phyloP scores from a whole-genome alignment of 2,329 filamentous ascomycete species.

The Malbranchea cinnamomea region DNA sequence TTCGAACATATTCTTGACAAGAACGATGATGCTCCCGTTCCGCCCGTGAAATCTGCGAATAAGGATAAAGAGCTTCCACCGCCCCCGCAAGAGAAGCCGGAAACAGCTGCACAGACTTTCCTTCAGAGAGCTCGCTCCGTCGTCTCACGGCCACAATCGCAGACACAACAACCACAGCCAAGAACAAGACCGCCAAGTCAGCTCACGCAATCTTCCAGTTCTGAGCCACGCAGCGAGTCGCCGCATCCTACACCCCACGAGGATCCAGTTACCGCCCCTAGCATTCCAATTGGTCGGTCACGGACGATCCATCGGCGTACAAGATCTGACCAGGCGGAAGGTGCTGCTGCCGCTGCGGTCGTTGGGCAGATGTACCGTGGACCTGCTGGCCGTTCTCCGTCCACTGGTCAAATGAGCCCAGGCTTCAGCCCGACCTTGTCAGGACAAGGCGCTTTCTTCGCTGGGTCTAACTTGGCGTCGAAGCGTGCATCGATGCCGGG shows the following conservation, averaged over 20 bases:
- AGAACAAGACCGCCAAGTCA: slow-evolving; percentile 29
- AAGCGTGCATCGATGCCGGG: slow-evolving; percentile 31
- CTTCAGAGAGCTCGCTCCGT: slow-evolving; percentile 47
- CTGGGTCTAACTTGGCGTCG: slow-evolving; percentile 31
- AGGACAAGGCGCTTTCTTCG: slow-evolving; percentile 24
- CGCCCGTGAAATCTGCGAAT: slow-evolving; percentile 20
- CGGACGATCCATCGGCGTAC: slow-evolving; percentile 32
- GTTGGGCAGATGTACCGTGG: slow-evolving; percentile 85
- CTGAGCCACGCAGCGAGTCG: slow-evolving; percentile 8
- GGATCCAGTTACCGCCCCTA: slow-evolving; percentile 33
- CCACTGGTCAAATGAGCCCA: slow-evolving; percentile 39
- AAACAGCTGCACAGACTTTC: slow-evolving; percentile 31
- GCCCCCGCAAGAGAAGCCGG: slow-evolving; percentile 45
- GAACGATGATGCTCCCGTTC: slow-evolving; percentile 37
- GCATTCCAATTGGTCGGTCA: slow-evolving; percentile 31
- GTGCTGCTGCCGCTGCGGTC: slow-evolving; percentile 46
- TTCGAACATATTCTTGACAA: slow-evolving; percentile 89
- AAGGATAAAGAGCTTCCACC: slow-evolving; percentile 71
- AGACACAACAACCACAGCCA: slow-evolving; percentile 21
- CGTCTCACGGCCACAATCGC: slow-evolving; percentile 28
- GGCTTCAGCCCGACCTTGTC: slow-evolving; percentile 38
- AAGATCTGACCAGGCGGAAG: slow-evolving; percentile 33
- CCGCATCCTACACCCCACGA: slow-evolving; percentile 26
- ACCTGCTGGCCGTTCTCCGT: slow-evolving; percentile 20
- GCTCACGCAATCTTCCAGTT: slow-evolving; percentile 18